Conservation (phyloP, 176 grass and related monocot genomes). For the Chloris gayana region DNA sequence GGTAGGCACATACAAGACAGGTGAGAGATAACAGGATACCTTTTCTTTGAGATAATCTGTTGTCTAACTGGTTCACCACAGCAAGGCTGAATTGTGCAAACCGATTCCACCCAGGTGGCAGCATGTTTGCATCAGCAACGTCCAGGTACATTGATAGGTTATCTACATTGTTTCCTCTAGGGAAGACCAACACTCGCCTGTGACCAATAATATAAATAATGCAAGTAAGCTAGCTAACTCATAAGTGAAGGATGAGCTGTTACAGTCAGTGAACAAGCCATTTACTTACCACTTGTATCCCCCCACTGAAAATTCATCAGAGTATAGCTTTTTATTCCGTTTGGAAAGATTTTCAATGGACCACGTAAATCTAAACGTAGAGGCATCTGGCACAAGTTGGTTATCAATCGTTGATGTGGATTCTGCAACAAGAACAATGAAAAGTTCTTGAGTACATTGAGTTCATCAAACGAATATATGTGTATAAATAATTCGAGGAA, state of each 20-base stretch:
- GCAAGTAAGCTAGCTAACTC: not conserved
- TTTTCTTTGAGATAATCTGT: slow-evolving; percentile 62
- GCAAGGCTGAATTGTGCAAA: slow-evolving; percentile 73
- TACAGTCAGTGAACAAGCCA: slow-evolving; percentile 6
- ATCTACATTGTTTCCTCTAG: slow-evolving; percentile 62
- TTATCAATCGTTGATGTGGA: slow-evolving; percentile 36
- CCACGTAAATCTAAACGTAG: slow-evolving; percentile 67
- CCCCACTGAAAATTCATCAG: slow-evolving; percentile 57
- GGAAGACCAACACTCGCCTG: slow-evolving; percentile 76
- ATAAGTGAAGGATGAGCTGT: not conserved
- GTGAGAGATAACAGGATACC: slow-evolving; percentile 45
- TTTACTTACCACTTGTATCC: slow-evolving; percentile 65
- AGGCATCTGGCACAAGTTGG: slow-evolving; percentile 51
- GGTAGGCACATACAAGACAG: slow-evolving; percentile 9
- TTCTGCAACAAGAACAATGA: slow-evolving; percentile 44
- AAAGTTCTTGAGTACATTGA: not conserved
- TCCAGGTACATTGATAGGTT: slow-evolving; percentile 73
- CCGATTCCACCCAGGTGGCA: slow-evolving; percentile 68
- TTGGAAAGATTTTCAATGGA: slow-evolving; percentile 53
- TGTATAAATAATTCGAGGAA: not conserved
- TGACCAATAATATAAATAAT: slow-evolving; percentile 30
- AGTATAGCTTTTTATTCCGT: slow-evolving; percentile 51
- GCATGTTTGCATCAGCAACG: slow-evolving; percentile 56
- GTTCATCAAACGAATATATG: slow-evolving; percentile 8
- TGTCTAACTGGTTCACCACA: slow-evolving; percentile 65